phyloP scores from a whole-genome alignment of 352 stramenopile species.

The Phytophthora crassamura region DNA sequence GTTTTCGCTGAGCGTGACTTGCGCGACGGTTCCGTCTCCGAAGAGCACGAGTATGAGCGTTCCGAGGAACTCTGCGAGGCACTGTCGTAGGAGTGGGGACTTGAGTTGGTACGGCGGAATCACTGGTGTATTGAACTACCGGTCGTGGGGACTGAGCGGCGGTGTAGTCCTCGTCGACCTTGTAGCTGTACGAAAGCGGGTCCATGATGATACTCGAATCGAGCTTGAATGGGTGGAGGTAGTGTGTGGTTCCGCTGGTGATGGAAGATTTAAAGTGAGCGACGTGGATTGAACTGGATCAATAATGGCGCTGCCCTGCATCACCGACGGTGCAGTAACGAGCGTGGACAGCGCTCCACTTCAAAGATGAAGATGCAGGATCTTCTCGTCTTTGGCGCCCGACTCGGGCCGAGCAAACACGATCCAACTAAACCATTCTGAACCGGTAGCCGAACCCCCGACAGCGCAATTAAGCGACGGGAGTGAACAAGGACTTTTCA shows the following conservation, averaged over 20 bases:
- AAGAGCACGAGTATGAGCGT: constrained; percentile 67
- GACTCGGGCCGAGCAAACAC: constrained; percentile 12
- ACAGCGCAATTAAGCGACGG: not conserved
- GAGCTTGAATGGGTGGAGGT: not conserved
- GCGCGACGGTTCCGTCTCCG: constrained; percentile 65
- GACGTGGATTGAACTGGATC: not conserved
- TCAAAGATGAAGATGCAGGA: constrained; percentile 1
- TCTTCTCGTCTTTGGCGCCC: constrained; percentile 16
- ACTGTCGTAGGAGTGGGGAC: constrained; percentile 52
- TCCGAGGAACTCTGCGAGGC: constrained; percentile 68
- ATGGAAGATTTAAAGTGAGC: constrained; percentile 27
- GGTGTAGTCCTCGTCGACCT: constrained; percentile 31
- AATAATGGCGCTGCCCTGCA: not conserved
- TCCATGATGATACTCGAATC: constrained; percentile 13
- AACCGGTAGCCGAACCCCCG: constrained; percentile 19
- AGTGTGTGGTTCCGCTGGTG: constrained; percentile 6
- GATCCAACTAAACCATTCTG: constrained; percentile 15
- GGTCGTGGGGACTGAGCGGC: constrained; percentile 16
- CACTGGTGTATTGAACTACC: constrained; percentile 3
- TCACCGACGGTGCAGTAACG: constrained; percentile 1
- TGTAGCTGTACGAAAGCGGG: constrained; percentile 30
- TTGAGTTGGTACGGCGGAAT: constrained; percentile 28
- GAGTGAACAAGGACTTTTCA: not conserved
- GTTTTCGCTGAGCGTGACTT: constrained; percentile 54
- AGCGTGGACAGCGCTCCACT: not conserved